Base-by-base conservation (phyloP, 208 protist genomes). In the Herpetomonas samuelpessoai region DNA sequence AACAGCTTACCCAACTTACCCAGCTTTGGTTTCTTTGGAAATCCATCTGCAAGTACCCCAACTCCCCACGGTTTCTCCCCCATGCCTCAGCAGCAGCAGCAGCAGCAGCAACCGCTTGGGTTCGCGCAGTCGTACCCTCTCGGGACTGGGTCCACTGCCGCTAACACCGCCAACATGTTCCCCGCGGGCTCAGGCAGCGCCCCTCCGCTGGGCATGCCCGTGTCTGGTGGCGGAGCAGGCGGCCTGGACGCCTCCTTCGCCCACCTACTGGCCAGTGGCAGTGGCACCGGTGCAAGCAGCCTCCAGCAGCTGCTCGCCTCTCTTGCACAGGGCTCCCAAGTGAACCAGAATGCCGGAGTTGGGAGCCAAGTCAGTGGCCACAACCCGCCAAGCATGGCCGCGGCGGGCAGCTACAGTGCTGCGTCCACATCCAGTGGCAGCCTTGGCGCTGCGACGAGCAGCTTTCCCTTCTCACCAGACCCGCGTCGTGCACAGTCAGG, bases 261-360 rank as follows among this genome's bases (percentile, higher is more conserved):
- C 6, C 9, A 6, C 35, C 9, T 14, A 6, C 14, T 41, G 35
- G 9, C 14, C 35, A 6, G 35, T 41, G 35, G 22, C 19, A 10
- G 22, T n/a, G 19, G 22, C 46, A n/a, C 12, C 46, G 19, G 6
- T 6, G 46, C 21, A n/a, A n/a, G 22, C n/a, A 47, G 9, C 6
- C 16, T 12, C 1, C 41, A 62, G 26, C 22, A 49, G 38, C 62
- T n/a, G n/a, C n/a, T n/a, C n/a, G n/a, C n/a, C n/a, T n/a, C n/a
- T n/a, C n/a, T n/a, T n/a, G n/a, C n/a, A n/a, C n/a, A n/a, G n/a
- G n/a, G n/a, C n/a, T n/a, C n/a, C n/a, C n/a, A n/a, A n/a, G n/a
- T n/a, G n/a, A n/a, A n/a, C n/a, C n/a, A n/a, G n/a, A n/a, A n/a
- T n/a, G n/a, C n/a, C n/a, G n/a, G n/a, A n/a, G n/a, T n/a, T n/a